phyloP scores from a whole-genome alignment of 2,329 filamentous ascomycete species.

The Phialophora tarda region DNA sequence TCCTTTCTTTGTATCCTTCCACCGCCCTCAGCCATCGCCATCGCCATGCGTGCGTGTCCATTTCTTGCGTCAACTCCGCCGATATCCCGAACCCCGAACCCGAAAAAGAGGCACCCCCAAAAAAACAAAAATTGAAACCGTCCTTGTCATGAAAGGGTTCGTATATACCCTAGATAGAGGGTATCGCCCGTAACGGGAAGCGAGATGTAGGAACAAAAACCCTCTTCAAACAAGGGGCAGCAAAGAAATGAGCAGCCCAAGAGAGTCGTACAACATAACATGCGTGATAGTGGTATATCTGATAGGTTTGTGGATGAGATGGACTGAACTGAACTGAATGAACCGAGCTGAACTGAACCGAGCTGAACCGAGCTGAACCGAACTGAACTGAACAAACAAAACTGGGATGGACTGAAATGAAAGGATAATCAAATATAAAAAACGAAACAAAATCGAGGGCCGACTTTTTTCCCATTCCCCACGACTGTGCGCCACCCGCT shows the following conservation, averaged over 20 bases:
- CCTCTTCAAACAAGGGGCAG: background rate
- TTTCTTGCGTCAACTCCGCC: too few relatives aligned
- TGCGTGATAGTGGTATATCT: background rate
- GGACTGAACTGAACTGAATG: background rate
- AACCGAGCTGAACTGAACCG: too few relatives aligned
- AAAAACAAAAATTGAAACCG: background rate
- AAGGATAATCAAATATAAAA: too few relatives aligned
- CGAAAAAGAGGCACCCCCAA: background rate
- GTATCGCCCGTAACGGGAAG: background rate
- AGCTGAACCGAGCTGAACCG: too few relatives aligned
- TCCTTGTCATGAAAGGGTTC: background rate
- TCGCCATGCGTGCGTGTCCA: too few relatives aligned
- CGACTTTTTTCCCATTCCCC: background rate
- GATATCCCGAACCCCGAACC: background rate
- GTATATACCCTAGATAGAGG: background rate
- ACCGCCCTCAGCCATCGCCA: too few relatives aligned
- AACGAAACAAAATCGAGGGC: background rate
- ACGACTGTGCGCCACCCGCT: background rate
- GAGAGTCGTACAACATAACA: background rate
- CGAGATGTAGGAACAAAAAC: background rate
- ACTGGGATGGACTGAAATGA: too few relatives aligned
- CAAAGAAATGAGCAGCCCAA: background rate
- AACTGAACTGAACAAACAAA: too few relatives aligned
- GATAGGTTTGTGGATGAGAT: background rate
- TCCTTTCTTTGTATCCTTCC: too few relatives aligned